phyloP scores from a whole-genome alignment of 129 eudicot genomes.

The Tagetes erecta region DNA sequence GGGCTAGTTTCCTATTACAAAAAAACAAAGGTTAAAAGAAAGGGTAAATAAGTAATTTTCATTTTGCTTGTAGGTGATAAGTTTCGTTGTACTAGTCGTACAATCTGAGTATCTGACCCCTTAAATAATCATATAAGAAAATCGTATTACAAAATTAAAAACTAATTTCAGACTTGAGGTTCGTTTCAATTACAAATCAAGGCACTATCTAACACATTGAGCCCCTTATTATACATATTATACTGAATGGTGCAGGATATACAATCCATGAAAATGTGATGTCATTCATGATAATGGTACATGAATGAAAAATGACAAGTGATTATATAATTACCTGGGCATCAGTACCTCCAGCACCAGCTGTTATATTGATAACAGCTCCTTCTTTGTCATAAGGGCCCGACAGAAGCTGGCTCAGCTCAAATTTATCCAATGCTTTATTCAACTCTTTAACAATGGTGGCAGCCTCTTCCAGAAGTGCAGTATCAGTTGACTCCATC shows the following conservation, averaged over 20 bases:
- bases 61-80: too few relatives aligned
- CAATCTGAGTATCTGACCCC: too few relatives aligned
- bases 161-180: too few relatives aligned
- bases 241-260: too few relatives aligned
- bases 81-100: too few relatives aligned
- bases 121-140: too few relatives aligned
- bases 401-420: slow-evolving; percentile 87
- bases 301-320: slow-evolving; percentile 2
- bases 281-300: neutral
- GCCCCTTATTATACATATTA: too few relatives aligned
- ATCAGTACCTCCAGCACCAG: slow-evolving; percentile 99
- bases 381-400: slow-evolving; percentile 98
- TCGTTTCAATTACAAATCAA: too few relatives aligned
- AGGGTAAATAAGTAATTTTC: too few relatives aligned
- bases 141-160: neutral
- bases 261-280: neutral
- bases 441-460: slow-evolving; percentile 71
- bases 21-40: too few relatives aligned
- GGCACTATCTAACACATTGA: too few relatives aligned
- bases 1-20: too few relatives aligned
- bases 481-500: slow-evolving; percentile 87
- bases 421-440: slow-evolving; percentile 77
- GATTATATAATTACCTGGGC: slow-evolving; percentile 65
- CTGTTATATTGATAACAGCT: slow-evolving; percentile 80
- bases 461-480: slow-evolving; percentile 88